Conservation (phyloP, 495 filamentous ascomycete genomes). For the Neurospora intermedia region DNA sequence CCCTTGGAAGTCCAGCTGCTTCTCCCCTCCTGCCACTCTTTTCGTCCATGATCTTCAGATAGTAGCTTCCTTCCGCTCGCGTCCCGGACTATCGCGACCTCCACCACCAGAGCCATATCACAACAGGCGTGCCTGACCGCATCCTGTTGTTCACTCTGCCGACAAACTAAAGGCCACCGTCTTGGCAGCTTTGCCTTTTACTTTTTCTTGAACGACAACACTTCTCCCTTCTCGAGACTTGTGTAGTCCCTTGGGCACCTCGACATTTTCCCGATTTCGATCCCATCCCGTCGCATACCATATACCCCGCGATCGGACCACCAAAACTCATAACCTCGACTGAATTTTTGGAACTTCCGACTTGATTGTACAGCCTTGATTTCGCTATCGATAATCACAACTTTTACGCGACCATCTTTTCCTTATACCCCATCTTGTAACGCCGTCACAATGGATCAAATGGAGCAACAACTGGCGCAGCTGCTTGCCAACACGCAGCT, state of each 20-base stretch:
- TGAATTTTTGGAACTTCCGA: not conserved
- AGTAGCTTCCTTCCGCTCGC: not conserved
- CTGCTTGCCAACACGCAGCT: constrained; percentile 74
- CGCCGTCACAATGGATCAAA: constrained; percentile 23
- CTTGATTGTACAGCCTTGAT: not conserved
- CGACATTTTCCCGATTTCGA: not conserved
- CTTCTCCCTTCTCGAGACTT: not conserved
- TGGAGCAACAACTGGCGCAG: constrained; percentile 78
- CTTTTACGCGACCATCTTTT: not conserved
- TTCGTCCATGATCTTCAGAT: not conserved
- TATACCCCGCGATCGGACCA: not conserved
- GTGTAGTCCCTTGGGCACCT: not conserved
- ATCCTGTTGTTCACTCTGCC: not conserved
- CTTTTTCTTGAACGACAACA: not conserved
- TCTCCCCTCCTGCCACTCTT: not conserved
- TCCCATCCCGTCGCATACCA: not conserved
- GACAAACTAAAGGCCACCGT: not conserved
- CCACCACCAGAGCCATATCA: not conserved
- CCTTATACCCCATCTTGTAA: not conserved
- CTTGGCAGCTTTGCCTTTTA: not conserved
- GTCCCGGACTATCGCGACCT: not conserved
- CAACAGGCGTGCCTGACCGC: not conserved
- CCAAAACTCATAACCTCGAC: not conserved
- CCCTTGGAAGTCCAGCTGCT: not conserved
- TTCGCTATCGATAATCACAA: not conserved